Percentiles rank a stretch among this genome's conserved stretches.
Evolutionary conservation across 192 early-diverging fungal genomes (phyloP).

Genomic region (Chytriomyces hyalinus): DNA sequence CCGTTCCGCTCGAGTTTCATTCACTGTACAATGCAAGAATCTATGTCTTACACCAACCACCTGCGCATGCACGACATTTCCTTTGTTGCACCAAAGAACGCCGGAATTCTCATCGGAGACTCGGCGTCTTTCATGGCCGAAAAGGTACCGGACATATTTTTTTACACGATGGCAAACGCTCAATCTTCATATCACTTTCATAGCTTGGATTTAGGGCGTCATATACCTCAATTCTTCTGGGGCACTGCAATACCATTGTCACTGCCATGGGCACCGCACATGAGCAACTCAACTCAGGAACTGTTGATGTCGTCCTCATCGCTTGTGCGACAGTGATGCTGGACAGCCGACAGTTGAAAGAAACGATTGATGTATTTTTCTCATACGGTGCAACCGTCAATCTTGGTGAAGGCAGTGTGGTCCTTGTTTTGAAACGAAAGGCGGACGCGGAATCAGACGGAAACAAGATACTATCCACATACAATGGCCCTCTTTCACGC

Average conservation of each 20-base stretch:
- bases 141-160: not conserved
- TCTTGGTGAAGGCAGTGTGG: not conserved
- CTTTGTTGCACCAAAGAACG: not conserved
- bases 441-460: slow-evolving; percentile 9
- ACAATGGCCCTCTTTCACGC: too few relatives aligned
- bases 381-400: not conserved
- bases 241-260: not conserved
- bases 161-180: not conserved
- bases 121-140: not conserved
- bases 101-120: not conserved
- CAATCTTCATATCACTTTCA: not conserved
- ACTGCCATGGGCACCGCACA: too few relatives aligned
- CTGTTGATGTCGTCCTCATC: too few relatives aligned
- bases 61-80: not conserved
- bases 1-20: not conserved
- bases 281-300: too few relatives aligned
- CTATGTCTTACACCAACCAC: not conserved
- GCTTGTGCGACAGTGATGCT: not conserved
- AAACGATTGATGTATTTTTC: not conserved
- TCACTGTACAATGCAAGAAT: not conserved
- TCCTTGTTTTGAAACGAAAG: slow-evolving; percentile 13
- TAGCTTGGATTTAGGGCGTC: not conserved
- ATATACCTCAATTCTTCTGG: not conserved
- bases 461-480: not conserved
- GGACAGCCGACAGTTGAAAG: not conserved